Percentiles rank a stretch among this genome's conserved stretches.
phyloP scores from a whole-genome alignment of 257 asterid species.

The Misopates orontium region DNA sequence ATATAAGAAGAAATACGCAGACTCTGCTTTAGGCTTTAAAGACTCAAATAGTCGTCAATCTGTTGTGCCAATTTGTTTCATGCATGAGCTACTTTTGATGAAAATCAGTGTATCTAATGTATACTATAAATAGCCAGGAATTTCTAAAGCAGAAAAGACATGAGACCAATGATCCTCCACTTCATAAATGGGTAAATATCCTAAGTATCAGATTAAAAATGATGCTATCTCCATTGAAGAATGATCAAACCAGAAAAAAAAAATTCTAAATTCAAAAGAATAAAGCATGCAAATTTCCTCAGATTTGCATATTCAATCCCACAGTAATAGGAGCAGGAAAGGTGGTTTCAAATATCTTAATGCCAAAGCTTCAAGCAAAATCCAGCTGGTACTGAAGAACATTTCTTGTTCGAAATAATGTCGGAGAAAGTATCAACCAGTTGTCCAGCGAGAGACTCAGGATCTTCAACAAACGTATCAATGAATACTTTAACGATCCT shows the following conservation, averaged over 20 bases:
- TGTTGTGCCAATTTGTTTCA: not conserved
- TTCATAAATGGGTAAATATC: conserved; percentile 7
- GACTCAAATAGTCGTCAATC: not conserved
- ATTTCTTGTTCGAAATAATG: conserved; percentile 45
- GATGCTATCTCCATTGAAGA: conserved; percentile 12
- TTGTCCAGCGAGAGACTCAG: conserved; percentile 68
- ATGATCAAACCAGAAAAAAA: not conserved
- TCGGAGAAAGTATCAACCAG: conserved; percentile 66
- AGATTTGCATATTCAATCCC: conserved; percentile 6
- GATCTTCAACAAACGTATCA: conserved; percentile 67
- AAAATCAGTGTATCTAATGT: not conserved
- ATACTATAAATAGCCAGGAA: conserved; percentile 11
- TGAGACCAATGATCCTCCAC: conserved; percentile 6
- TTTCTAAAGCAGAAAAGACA: conserved; percentile 6
- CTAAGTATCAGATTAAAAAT: conserved; percentile 11
- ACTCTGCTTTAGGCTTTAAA: too few relatives aligned
- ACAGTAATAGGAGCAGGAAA: not conserved
- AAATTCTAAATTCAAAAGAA: conserved; percentile 25
- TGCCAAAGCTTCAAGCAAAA: conserved; percentile 88
- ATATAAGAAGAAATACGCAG: too few relatives aligned
- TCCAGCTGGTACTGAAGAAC: conserved; percentile 46
- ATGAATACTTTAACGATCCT: conserved; percentile 62
- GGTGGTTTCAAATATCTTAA: conserved; percentile 24
- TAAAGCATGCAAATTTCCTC: conserved; percentile 19
- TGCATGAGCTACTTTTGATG: not conserved